Base-by-base conservation (phyloP, 164 flowering plant species). In the Aristolochia californica region DNA sequence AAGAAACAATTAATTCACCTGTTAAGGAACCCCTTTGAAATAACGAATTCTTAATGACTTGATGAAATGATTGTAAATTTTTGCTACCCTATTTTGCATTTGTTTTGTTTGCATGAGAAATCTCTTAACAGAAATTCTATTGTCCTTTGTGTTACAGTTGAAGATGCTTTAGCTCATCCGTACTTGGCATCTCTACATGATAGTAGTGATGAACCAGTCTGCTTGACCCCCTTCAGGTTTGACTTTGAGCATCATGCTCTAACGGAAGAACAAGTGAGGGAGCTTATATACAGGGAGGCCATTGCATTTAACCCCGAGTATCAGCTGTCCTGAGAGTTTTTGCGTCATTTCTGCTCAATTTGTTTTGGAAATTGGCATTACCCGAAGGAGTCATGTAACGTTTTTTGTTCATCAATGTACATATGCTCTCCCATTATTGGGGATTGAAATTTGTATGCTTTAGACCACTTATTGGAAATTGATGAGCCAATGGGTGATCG, bases 211-310 rank as follows among this genome's bases (percentile, higher is more conserved):
- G 98, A 91, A 74, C 99, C 99, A 13, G 72, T 75, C 53, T 93
- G 99, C 79, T 58, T 30, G 70, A 82, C 83, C 30, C 97, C 97
- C 45, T 89, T 93, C 74, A 87, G 69, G 76, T 89, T 93, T 23
- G 99, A 93, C 74, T 93, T 93, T 56, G 99, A 93, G 80, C 91
- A 89, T 70, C 88, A 83, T 56, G 97, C 96, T 12, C 63, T 89
- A 61, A 66, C 82, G 0, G 97, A 93, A 72, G 99, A 87, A 60
- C 99, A 89, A 69, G 89, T 93, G 96, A 93, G 77, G 81, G 99
- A 93, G 68, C 77, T 93, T 38, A 89, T 93, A 34, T 89, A 83
- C 68, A 71, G 76, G 40, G 97, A 93, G 75, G 84, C 91, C 30
- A 70, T 89, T 49, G 94, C 94, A 20, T 93, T 89, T 68, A 93